Evolutionary conservation across 495 filamentous ascomycete genomes (phyloP).

Genomic region (Haplographium delicatum): DNA sequence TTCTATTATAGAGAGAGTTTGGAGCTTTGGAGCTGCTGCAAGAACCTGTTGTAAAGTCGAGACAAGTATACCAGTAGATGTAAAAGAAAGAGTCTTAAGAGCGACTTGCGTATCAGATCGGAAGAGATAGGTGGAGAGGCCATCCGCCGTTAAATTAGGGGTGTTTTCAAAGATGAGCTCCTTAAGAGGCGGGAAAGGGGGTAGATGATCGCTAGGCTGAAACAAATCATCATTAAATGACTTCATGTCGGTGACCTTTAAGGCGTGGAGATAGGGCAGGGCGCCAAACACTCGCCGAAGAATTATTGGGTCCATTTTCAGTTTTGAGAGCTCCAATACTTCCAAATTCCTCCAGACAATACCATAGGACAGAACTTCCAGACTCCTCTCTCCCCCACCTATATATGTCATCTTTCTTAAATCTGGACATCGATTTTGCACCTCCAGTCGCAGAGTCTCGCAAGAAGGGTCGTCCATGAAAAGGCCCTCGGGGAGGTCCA

Average conservation of each 20-base stretch:
- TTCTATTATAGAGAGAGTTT: constrained; percentile 59
- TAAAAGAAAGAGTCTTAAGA: constrained; percentile 58
- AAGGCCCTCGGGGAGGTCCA: constrained; percentile 86
- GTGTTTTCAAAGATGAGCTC: constrained; percentile 63
- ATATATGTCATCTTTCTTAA: constrained; percentile 84
- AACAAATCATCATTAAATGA: constrained; percentile 75
- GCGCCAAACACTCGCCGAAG: constrained; percentile 65
- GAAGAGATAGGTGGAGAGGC: constrained; percentile 60
- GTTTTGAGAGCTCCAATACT: constrained; percentile 64
- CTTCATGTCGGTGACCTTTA: constrained; percentile 63
- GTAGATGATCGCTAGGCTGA: constrained; percentile 49
- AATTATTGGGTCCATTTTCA: constrained; percentile 67
- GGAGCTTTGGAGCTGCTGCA: constrained; percentile 53
- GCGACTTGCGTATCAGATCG: constrained; percentile 31
- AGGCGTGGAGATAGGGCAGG: constrained; percentile 59
- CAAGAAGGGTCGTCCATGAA: constrained; percentile 74
- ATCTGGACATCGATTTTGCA: constrained; percentile 76
- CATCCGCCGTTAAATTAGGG: constrained; percentile 63
- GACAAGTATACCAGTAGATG: constrained; percentile 60
- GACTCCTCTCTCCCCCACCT: constrained; percentile 69
- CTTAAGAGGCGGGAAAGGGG: constrained; percentile 64
- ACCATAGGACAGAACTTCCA: constrained; percentile 60
- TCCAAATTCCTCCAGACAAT: constrained; percentile 75
- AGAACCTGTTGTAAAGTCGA: constrained; percentile 60
- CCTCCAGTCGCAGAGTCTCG: constrained; percentile 69